phyloP scores from a whole-genome alignment of 495 filamentous ascomycete genomes.

The Aspergillus sclerotiicarbonarius region DNA sequence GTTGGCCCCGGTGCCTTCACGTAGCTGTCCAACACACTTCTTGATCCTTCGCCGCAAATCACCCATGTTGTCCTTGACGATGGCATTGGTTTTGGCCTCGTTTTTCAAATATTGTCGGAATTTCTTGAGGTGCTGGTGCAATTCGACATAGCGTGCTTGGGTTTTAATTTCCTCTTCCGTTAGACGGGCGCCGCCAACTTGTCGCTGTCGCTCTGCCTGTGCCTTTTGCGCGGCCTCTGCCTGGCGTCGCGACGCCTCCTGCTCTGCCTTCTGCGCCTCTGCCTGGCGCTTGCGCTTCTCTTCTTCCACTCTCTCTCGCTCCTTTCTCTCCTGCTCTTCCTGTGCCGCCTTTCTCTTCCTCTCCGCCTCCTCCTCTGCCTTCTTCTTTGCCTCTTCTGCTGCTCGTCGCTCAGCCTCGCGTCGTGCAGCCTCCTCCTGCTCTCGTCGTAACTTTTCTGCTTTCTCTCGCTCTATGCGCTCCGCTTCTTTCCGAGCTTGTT shows the following conservation, averaged over 20 bases:
- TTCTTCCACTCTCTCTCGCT: conserved; percentile 37
- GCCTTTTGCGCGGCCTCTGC: conserved; percentile 28
- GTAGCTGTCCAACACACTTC: conserved; percentile 73
- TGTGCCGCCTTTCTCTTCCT: conserved; percentile 40
- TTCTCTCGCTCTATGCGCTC: conserved; percentile 41
- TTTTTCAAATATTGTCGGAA: conserved; percentile 58
- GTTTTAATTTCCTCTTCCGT: conserved; percentile 36
- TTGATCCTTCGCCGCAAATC: conserved; percentile 71
- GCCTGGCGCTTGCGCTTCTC: conserved; percentile 40
- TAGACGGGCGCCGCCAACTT: conserved; percentile 24
- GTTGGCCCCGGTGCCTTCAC: conserved; percentile 61
- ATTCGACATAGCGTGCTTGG: conserved; percentile 62
- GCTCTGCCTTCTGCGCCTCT: conserved; percentile 34
- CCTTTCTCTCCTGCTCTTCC: conserved; percentile 54
- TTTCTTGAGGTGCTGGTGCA: conserved; percentile 72
- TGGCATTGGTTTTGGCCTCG: conserved; percentile 46
- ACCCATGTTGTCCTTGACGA: conserved; percentile 64
- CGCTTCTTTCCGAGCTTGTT: conserved; percentile 34
- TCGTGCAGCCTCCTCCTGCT: conserved; percentile 42
- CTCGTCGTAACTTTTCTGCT: conserved; percentile 32
- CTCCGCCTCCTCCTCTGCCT: conserved; percentile 37
- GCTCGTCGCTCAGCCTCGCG: conserved; percentile 41
- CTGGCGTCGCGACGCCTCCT: conserved; percentile 26
- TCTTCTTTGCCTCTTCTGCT: conserved; percentile 42
- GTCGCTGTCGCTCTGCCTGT: conserved; percentile 27